phyloP scores from a whole-genome alignment of 2,329 filamentous ascomycete species.

The Ilyonectria sp. region DNA sequence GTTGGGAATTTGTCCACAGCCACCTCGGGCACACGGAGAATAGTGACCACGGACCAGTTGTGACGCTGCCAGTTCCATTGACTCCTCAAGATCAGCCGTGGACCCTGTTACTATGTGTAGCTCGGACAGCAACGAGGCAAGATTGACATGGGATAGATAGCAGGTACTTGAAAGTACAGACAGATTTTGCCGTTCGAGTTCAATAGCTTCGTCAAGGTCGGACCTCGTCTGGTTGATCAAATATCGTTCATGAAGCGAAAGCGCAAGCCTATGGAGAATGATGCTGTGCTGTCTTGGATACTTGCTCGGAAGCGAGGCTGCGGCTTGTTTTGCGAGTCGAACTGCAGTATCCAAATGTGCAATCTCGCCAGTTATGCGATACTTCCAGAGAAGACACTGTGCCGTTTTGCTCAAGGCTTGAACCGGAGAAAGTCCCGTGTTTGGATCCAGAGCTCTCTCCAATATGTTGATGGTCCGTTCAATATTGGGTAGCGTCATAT shows the following conservation, averaged over 20 bases:
- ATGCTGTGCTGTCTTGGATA: background rate
- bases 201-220: conserved; percentile 1
- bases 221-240: background rate
- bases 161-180: background rate
- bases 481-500: background rate
- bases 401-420: background rate
- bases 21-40: too few species aligned
- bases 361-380: background rate
- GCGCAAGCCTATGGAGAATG: background rate
- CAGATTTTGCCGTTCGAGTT: background rate
- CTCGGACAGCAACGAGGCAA: background rate
- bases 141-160: background rate
- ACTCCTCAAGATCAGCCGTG: background rate
- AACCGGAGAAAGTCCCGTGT: background rate
- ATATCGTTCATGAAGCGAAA: background rate
- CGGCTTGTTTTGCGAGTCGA: background rate
- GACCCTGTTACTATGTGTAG: background rate
- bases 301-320: background rate
- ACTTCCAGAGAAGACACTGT: conserved; percentile 1
- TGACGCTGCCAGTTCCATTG: background rate
- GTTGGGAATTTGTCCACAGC: too few species aligned
- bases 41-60: too few species aligned
- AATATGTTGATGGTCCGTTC: background rate
- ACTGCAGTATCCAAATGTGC: background rate
- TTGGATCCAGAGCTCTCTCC: background rate